phyloP scores from a whole-genome alignment of 164 flowering plant genomes.

The Annona cherimola region DNA sequence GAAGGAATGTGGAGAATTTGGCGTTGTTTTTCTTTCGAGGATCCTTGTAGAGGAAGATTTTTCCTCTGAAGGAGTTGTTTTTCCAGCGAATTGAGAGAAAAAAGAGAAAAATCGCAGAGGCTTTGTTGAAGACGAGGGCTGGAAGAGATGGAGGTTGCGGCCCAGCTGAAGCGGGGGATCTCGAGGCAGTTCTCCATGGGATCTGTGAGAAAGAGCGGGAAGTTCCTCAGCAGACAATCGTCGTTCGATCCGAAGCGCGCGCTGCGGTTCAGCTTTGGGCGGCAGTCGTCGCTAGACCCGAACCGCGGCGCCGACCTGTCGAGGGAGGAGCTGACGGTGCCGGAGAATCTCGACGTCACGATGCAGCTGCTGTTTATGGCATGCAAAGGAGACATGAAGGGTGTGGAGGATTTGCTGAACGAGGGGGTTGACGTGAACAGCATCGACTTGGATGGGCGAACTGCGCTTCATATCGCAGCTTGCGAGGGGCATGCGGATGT shows the following conservation, averaged over 20 bases:
- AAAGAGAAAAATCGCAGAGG: neutral
- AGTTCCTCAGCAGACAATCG: conserved; percentile 49
- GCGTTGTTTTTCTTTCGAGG: too few species aligned
- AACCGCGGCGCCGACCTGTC: conserved; percentile 42
- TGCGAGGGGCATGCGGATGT: conserved; percentile 91
- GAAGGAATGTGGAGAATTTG: too few species aligned
- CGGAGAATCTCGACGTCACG: conserved; percentile 85
- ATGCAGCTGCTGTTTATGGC: conserved; percentile 89
- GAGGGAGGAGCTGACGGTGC: conserved; percentile 56
- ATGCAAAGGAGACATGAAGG: conserved; percentile 62
- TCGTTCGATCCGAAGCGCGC: conserved; percentile 64
- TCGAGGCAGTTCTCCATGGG: conserved; percentile 90
- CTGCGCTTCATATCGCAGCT: conserved; percentile 92
- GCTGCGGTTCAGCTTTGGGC: conserved; percentile 73
- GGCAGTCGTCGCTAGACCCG: conserved; percentile 89
- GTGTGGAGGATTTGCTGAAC: conserved; percentile 70
- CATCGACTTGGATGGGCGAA: conserved; percentile 91
- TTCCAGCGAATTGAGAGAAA: neutral
- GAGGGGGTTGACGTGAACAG: conserved; percentile 86
- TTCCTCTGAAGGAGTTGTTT: neutral
- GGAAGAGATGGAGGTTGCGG: conserved; percentile 39
- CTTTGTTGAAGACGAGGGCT: neutral
- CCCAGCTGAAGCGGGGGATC: conserved; percentile 74
- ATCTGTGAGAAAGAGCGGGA: conserved; percentile 46
- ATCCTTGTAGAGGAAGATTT: neutral